Evolutionary conservation across 1,139 yeast species (phyloP).

Genomic region (Saccharomyces hybrid): DNA sequence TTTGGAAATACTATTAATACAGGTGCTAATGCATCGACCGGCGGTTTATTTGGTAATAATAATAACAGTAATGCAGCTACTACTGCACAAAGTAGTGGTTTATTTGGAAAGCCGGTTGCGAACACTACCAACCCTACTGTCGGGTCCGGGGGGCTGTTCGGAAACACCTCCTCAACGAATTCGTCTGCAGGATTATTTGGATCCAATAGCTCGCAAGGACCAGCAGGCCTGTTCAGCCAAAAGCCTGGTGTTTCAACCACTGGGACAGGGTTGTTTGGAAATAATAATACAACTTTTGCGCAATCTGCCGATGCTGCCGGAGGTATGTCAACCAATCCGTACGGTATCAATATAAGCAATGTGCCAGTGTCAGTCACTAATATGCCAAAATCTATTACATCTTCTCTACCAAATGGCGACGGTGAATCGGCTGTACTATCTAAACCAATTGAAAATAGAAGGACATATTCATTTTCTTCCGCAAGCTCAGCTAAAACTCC

Average conservation of each 20-base stretch:
- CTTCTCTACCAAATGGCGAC: background rate
- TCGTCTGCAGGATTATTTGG: constrained; percentile 8
- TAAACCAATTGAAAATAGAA: constrained; percentile 7
- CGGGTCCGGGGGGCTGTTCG: constrained; percentile 7
- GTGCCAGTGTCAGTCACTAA: constrained; percentile 24
- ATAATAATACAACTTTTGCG: constrained; percentile 3
- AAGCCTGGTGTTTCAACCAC: background rate
- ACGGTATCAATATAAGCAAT: constrained; percentile 26
- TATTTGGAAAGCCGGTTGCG: constrained; percentile 10
- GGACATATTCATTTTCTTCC: constrained; percentile 20
- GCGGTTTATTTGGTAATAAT: constrained; percentile 13
- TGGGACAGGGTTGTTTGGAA: constrained; percentile 5
- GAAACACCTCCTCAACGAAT: constrained; percentile 6
- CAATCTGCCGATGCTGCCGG: background rate
- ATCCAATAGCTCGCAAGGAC: constrained; percentile 7
- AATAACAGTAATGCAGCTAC: background rate
- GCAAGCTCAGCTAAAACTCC: constrained; percentile 10
- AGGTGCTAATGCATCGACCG: background rate
- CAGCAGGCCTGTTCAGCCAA: background rate
- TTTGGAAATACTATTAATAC: constrained; percentile 19
- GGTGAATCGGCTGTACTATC: background rate
- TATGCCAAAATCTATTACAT: constrained; percentile 36
- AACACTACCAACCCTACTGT: constrained; percentile 7
- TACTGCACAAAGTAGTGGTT: constrained; percentile 6
- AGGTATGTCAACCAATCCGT: constrained; percentile 20